Base-by-base conservation (phyloP, 768 basidiomycete genomes). In the Fomitopsis pulvina region DNA sequence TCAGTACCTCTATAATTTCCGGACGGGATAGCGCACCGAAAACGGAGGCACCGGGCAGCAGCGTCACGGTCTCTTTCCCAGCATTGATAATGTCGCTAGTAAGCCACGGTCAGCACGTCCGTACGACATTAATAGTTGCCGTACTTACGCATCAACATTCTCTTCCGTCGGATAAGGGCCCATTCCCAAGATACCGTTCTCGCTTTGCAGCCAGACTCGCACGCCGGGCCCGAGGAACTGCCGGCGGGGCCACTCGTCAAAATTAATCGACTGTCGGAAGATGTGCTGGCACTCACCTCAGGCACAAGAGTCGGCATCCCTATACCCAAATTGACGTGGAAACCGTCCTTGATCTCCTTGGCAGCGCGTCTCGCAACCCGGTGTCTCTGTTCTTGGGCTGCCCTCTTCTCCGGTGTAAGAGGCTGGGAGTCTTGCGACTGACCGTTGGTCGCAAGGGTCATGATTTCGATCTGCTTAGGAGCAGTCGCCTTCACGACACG, bases 261-360 rank as follows among this genome's bases (percentile, higher is more conserved):
- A 7, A 25, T 32, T 25, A 18, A 16, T 28, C 28, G 39, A 28
- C 25, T 12, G 11, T 24, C n/a, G 29, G 39, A 41, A 28, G 11
- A 20, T n/a, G 26, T 14, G 6, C 22, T 30, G 18, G 4, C 41
- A 50, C 47, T 41, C n/a, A 61, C 63, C 60, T 88, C 87, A 0
- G 91, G 87, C 20, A 92, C 86, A 10, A 93, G 77, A 4, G 90
- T 93, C 26, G 90, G 91, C 81, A 93, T 93, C 22, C 91, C 91
- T 56, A 93, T 91, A 25, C 91, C 91, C 50, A 93, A 70, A 56
- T 93, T 93, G 53, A 92, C 90, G 54, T 91, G 85, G 71, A 76
- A 91, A 0, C 91, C 92, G 60, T 93, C 83, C 64, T 82, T 82
- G 60, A 93, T 80, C 68, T 94, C 92, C 71, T 83, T 88, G 2